Base-by-base conservation (phyloP, 2,329 filamentous ascomycete genomes). In the Scytalidium sp. region DNA sequence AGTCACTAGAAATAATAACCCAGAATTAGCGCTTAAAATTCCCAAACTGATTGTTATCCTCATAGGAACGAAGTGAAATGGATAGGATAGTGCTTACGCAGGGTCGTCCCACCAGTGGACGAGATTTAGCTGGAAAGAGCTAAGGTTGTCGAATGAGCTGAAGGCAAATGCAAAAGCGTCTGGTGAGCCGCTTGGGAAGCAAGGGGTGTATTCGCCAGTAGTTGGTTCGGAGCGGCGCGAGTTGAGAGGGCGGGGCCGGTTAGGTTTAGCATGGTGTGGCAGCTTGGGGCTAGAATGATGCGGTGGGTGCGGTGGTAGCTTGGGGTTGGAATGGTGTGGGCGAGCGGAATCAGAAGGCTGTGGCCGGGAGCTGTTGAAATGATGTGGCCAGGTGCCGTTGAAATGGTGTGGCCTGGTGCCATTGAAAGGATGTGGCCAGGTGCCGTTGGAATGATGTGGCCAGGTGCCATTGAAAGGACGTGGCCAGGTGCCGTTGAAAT, bases 111-210 rank as follows among this genome's bases (percentile, higher is more conserved):
- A 64, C 21, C 40, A 49, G 43, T 64, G 61, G 21, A 54, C 45
- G 15, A 64, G 42, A 13, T 53, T 44, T 4, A 63, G 39, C 2
- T 17, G 20, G 55, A 64, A 64, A 5, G 46, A 32, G 11, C 43
- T 45, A 1, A 53, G 39, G 32, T 32, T 48, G 13, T 46, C 49
- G 43, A 52, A 60, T 13, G 29, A 19, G 19, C 47, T 52, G 43
- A 64, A 58, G 41, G 56, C 45, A 52, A 54, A 64, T 41, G 52
- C 42, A 48, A 61, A 63, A 27, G 45, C 40, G 22, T 59, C 53
- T 27, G 20, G 5, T 22, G 17, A 21, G 23, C 19, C 11, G 9
- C 15, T 7, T 4, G 9, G 8, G 20, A 7, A 20, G 45, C 45
- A 47, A 11, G 3, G 3, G 5, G 20, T 19, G 23, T 47, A 47